Evolutionary conservation across 2,329 filamentous ascomycete species (phyloP), one percentile per base, ranked within the genome.

Genomic region (Metarhizium sp.): DNA sequence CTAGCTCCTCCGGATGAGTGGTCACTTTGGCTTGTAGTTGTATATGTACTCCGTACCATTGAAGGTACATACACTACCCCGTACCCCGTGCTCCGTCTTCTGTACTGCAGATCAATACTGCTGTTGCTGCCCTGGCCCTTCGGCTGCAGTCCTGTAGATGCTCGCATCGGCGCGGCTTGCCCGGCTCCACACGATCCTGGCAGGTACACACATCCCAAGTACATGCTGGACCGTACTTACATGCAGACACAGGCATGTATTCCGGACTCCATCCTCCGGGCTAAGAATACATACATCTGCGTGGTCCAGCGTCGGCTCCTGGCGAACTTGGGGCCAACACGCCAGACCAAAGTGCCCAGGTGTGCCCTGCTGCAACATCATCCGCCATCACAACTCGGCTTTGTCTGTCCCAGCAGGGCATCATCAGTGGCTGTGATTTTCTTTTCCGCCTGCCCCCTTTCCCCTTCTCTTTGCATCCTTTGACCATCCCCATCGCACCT

Each of bases 361-460:
- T 55, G 34, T 52, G 50, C 43, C 51, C 53, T 53, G 51, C 56
- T 55, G 53, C 56, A 60, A 62, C 58, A 56, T 60, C 52, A 51
- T 59, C 51, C 54, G 58, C 60, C 59, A 61, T 60, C 54, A 56
- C 57, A 51, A 49, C 40, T 58, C 54, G 58, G 54, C 55, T 32
- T 55, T 51, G 36, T 52, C 52, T 57, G 59, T 51, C 56, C 55
- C 50, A 52, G 55, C 54, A 55, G 32, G 52, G 52, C 52, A 54
- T 55, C 52, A 46, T 8, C 45, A 52, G 40, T 49, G 43, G 40
- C 43, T 49, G 29, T 34, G 50, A 38, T 36, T 50, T 55, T 52
- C 42, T 51, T n/a, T 40, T n/a, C 45, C 52, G 38, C 46, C 36
- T 7, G 45, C 47, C 40, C 51, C 47, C 50, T 20, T 32, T 50